Base-by-base conservation (phyloP, 2,329 filamentous ascomycete genomes). In the Thielaviopsis ethacetica region DNA sequence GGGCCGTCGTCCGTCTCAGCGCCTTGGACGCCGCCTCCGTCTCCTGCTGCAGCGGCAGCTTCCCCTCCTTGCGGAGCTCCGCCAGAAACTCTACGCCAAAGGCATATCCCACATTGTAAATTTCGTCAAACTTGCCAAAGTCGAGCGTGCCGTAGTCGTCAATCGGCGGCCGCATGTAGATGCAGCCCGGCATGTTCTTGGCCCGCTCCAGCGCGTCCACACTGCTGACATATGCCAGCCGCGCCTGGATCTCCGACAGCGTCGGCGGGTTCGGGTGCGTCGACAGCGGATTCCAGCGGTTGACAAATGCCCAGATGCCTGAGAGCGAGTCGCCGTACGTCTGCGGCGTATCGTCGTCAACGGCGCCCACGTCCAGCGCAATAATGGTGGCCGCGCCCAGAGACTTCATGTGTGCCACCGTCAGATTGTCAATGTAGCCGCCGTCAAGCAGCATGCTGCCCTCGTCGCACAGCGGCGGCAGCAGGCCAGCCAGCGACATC, bases 51-150 rank as follows among this genome's bases (percentile, higher is more conserved):
- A 86, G 66, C 24, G 81, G 81, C 64, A 98, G 72, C 47, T 85
- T 78, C 0, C 91, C 91, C 65, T 94, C 79, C 47, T 87, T 86
- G 67, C 83, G 84, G 68, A 97, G 73, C 65, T 83, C 79, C 57
- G 82, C 81, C 63, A 98, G 71, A 68, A 85, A 96, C 58, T 88
- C 82, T 69, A 86, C 85, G 4, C 90, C 93, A 67, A 84, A 98
- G 58, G 80, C 78, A 71, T 95, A 95, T 1, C 93, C 94, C 12
- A 96, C 79, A 64, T 86, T 78, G 67, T 94, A 95, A 58, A 98
- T 91, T 76, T 98, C 94, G 66, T 97, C 91, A 70, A 98, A 98
- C 70, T 95, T 96, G 62, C 84, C 88, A 74, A 98, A 98, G 61
- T 98, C 93, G 30, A 98, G 75, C 1, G 93, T 98, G 4, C 91